phyloP scores from a whole-genome alignment of 805 yeast genomes.

The Lipomyces starkeyi region DNA sequence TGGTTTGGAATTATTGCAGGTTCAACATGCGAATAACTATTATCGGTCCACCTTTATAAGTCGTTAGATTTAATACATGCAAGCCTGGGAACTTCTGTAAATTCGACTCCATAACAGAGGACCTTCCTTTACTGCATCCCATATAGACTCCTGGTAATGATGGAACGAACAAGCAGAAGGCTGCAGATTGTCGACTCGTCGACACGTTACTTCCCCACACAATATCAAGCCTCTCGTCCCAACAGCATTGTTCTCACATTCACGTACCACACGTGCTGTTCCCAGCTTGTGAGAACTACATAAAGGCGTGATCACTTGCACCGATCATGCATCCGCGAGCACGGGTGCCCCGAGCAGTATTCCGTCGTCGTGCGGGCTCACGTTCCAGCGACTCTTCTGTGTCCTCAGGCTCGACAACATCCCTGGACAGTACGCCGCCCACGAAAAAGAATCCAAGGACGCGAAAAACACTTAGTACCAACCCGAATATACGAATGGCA shows the following conservation, averaged over 20 bases:
- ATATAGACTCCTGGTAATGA: not conserved
- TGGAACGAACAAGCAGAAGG: not conserved
- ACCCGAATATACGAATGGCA: not conserved
- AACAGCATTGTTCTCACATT: not conserved
- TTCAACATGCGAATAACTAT: not conserved
- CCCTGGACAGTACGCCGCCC: not conserved
- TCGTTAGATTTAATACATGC: not conserved
- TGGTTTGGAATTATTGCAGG: not conserved
- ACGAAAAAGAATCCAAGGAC: not conserved
- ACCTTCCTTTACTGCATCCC: not conserved
- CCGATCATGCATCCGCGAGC: not conserved
- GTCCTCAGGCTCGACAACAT: not conserved
- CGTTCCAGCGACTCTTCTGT: not conserved
- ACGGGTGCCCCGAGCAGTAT: not conserved
- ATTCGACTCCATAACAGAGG: not conserved
- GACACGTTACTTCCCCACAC: not conserved
- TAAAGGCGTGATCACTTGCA: not conserved
- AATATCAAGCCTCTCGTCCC: not conserved
- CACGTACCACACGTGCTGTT: not conserved
- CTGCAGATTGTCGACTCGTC: not conserved
- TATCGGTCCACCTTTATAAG: not conserved
- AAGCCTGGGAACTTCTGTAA: not conserved
- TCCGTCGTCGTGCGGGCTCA: not conserved
- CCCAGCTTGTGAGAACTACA: not conserved
- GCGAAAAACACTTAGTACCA: not conserved